Evolutionary conservation across 345 rosid species (phyloP).

Genomic region (Barbarea vulgaris): DNA sequence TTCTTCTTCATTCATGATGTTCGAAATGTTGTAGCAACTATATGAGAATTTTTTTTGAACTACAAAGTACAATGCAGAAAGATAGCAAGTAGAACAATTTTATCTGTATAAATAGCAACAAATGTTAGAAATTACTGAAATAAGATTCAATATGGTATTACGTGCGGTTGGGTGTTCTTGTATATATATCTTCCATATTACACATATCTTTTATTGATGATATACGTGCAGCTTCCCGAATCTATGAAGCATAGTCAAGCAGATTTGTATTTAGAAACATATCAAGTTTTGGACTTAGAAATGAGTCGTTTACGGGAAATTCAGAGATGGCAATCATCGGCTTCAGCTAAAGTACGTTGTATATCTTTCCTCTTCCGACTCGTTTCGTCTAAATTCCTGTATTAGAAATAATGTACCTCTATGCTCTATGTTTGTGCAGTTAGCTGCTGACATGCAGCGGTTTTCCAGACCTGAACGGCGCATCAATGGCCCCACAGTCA

Average conservation of each 20-base stretch:
- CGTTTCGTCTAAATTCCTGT: slow-evolving; percentile 22
- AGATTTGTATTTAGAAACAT: slow-evolving; percentile 91
- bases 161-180: slow-evolving; percentile 6
- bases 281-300: slow-evolving; percentile 99
- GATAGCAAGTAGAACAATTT: background rate
- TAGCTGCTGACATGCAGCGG: slow-evolving; percentile 99
- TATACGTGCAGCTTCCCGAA: slow-evolving; percentile 77
- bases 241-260: slow-evolving; percentile 99
- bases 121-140: background rate
- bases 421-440: slow-evolving; percentile 55
- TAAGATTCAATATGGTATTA: background rate
- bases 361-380: slow-evolving; percentile 2
- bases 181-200: background rate
- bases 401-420: slow-evolving; percentile 4
- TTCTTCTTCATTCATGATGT: background rate
- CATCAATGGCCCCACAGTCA: slow-evolving; percentile 94
- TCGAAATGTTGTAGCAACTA: background rate
- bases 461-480: slow-evolving; percentile 98
- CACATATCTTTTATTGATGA: background rate
- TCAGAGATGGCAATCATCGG: slow-evolving; percentile 95
- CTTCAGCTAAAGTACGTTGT: slow-evolving; percentile 77
- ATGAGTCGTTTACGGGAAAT: slow-evolving; percentile 98
- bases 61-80: background rate
- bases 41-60: background rate
- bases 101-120: background rate